Evolutionary conservation across 148 eudicot species (phyloP), one percentile per base, ranked within the genome.

Genomic region (Salicornia ramosissima): DNA sequence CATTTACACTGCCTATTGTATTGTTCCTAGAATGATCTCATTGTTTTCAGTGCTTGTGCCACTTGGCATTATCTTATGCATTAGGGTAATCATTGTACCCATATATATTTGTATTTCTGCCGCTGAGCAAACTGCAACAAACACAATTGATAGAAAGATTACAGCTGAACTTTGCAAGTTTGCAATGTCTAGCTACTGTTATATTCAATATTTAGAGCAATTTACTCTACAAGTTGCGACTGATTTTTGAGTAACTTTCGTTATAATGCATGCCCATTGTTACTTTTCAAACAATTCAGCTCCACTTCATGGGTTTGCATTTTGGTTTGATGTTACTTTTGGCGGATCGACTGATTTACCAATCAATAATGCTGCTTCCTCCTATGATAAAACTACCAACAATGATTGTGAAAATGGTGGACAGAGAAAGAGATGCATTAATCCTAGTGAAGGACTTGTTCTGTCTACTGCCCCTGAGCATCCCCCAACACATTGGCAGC

Each of bases 401-500:
- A 69, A 71, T 67, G 60, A 78, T 52, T 73, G 73, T 69, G 74
- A 56, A 11, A 83, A 84, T 62, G 74, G 69, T 45, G 74, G 78
- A 71, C 85, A 80, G 61, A 78, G 85, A 77, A 91, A 83, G 83
- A 89, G 86, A 67, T 88, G 88, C 10, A 75, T 84, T 67, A 81
- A 84, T 84, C 91, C 95, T 31, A 83, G 66, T 68, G 87, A 94
- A 31, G 79, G 83, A 25, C 92, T 94, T 76, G 84, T 94, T 36
- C 80, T 94, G 18, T 94, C 98, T 68, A 94, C 98, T 64, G 97
- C 98, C 68, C 98, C 98, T 18, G 98, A 94, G 85, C 88, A 84
- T 74, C 97, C 97, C 57, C 92, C 90, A 76, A 94, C 98, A 56
- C 98, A 94, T 71, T 94, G 98, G 97, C 96, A 90, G 76, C 98